Percentiles rank a stretch among this genome's conserved stretches.
phyloP scores from a whole-genome alignment of 73 alveolate genomes.

The Paramecium caudatum region DNA sequence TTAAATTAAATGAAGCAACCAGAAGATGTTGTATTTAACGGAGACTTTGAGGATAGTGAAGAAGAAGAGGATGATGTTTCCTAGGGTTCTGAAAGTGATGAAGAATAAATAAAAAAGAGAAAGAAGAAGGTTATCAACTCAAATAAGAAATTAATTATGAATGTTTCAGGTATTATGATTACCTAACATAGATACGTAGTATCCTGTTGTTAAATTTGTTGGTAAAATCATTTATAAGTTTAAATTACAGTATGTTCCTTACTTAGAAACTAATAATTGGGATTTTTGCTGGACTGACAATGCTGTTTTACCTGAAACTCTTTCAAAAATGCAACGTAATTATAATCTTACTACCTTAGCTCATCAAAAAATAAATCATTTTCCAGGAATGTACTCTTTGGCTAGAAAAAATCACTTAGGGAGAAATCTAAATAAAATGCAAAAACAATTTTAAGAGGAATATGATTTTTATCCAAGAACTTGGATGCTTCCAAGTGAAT shows the following conservation, averaged over 20 bases:
- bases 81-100: conserved; percentile 12
- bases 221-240: conserved; percentile 72
- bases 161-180: conserved; percentile 60
- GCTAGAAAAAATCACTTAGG: conserved; percentile 90
- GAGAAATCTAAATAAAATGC: conserved; percentile 84
- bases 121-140: conserved; percentile 24
- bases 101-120: conserved; percentile 31
- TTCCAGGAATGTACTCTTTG: conserved; percentile 89
- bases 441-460: conserved; percentile 83
- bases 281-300: conserved; percentile 81
- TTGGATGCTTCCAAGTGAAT: conserved; percentile 91
- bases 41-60: conserved; percentile 64
- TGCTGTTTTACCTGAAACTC: conserved; percentile 77
- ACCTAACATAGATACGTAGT: conserved; percentile 65
- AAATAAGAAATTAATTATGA: conserved; percentile 30
- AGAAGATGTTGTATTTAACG: conserved; percentile 42
- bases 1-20: neutral
- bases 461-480: conserved; percentile 91
- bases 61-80: conserved; percentile 37
- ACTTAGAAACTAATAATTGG: conserved; percentile 82
- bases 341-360: neutral
- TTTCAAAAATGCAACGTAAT: conserved; percentile 81
- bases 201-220: conserved; percentile 77
- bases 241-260: conserved; percentile 67
- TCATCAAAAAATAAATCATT: conserved; percentile 88